Evolutionary conservation across 768 basidiomycete genomes (phyloP).

Genomic region (Russula olivacea): DNA sequence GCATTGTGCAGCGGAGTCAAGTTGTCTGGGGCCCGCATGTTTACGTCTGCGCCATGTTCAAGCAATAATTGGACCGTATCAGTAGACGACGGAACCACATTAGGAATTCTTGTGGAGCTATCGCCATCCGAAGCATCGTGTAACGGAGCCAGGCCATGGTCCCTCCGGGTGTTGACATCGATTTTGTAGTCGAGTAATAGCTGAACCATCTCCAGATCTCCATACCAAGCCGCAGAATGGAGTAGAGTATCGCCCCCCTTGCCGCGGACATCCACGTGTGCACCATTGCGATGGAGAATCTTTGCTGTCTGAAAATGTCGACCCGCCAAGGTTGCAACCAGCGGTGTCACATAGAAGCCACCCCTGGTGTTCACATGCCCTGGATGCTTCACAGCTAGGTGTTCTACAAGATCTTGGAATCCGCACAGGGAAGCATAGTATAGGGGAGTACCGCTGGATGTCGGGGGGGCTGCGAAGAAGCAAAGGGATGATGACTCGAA

Average conservation of each 20-base stretch:
- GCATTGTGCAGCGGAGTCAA: not conserved
- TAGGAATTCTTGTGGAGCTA: accelerated
- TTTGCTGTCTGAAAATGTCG: not conserved
- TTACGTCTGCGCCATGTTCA: not conserved
- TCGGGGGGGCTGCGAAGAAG: no score
- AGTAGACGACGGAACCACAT: not conserved
- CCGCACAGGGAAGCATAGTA: not conserved
- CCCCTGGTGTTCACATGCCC: no score
- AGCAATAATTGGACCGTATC: not conserved
- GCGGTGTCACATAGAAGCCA: not conserved
- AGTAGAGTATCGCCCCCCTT: not conserved
- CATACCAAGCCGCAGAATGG: not conserved
- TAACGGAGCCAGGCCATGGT: not conserved
- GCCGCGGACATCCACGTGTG: not conserved
- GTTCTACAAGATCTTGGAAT: not conserved
- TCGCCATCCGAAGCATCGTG: no score
- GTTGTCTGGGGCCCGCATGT: not conserved
- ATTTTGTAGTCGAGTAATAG: not conserved
- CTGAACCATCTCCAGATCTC: not conserved
- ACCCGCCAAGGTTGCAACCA: not conserved
- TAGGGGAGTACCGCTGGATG: not conserved
- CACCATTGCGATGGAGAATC: not conserved
- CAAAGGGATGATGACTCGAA: not conserved
- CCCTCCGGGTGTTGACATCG: not conserved
- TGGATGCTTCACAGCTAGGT: not conserved